A percentile compares a stretch with the other conserved stretches of the same genome.
Evolutionary conservation across 2,329 filamentous ascomycete species (phyloP).

Genomic region (Phoma herbarum): DNA sequence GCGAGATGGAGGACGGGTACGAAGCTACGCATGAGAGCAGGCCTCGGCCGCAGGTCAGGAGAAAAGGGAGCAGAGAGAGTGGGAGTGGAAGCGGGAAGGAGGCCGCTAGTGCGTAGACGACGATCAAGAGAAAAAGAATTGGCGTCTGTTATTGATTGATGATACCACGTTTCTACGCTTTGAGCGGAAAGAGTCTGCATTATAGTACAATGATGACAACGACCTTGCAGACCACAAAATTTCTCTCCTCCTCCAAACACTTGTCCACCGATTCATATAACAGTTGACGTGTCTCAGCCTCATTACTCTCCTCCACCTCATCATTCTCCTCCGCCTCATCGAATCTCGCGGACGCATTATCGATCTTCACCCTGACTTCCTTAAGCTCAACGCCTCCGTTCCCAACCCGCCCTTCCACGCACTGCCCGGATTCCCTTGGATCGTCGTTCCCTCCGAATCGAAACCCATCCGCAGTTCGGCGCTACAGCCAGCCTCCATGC

Average conservation of each 20-base stretch:
- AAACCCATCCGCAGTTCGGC: background rate
- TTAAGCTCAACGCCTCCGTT: background rate
- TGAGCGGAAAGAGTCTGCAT: too few species aligned
- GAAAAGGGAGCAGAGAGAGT: constrained; percentile 16
- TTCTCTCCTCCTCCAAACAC: too few species aligned
- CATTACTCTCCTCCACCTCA: too few species aligned
- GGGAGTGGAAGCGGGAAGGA: constrained; percentile 18
- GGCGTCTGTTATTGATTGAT: background rate
- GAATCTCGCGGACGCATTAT: too few species aligned
- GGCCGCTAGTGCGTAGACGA: constrained; percentile 2
- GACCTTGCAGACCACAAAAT: too few species aligned
- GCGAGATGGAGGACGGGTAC: constrained; percentile 28
- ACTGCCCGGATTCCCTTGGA: too few species aligned
- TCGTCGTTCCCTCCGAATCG: too few species aligned
- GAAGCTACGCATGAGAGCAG: constrained; percentile 15
- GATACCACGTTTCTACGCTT: constrained; percentile 1
- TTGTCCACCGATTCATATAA: too few species aligned
- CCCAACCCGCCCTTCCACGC: background rate
- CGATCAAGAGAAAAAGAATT: background rate
- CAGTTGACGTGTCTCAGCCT: too few species aligned
- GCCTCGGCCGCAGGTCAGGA: constrained; percentile 1
- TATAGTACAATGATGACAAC: too few species aligned
- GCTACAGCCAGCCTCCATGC: background rate
- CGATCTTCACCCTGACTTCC: too few species aligned
- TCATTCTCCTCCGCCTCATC: too few species aligned